A percentile compares a stretch with the other conserved stretches of the same genome.
Conservation (phyloP, 192 early-diverging fungal species). For the Allomyces arbusculus region DNA sequence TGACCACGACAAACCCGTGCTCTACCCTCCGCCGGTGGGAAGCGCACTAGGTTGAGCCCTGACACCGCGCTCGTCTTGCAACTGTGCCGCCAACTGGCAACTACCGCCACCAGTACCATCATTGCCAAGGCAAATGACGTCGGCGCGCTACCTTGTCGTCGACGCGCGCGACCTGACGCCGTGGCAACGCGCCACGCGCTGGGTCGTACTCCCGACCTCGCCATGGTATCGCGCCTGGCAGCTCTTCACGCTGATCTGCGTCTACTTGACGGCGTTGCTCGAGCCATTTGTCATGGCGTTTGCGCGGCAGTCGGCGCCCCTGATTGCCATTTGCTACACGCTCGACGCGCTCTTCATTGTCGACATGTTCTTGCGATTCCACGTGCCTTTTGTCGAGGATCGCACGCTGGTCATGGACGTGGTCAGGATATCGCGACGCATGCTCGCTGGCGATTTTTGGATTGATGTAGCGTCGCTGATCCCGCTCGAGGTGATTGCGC, state of each 20-base stretch:
- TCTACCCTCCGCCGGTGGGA: too few species aligned
- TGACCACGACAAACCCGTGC: too few species aligned
- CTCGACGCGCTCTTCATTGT: neutral
- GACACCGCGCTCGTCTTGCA: too few species aligned
- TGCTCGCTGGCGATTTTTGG: neutral
- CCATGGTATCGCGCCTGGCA: too few species aligned
- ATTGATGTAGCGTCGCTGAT: neutral
- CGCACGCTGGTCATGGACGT: neutral
- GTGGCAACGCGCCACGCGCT: too few species aligned
- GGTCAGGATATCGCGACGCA: neutral
- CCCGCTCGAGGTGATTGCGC: neutral
- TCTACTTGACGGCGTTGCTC: neutral
- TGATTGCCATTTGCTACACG: neutral
- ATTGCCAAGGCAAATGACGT: too few species aligned
- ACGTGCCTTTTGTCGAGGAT: neutral
- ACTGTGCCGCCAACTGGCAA: too few species aligned
- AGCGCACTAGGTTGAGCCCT: too few species aligned
- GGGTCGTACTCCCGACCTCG: too few species aligned
- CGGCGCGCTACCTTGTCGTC: too few species aligned
- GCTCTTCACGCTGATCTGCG: neutral
- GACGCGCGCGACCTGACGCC: too few species aligned
- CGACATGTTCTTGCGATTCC: neutral
- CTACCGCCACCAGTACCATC: too few species aligned
- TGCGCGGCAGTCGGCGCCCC: neutral
- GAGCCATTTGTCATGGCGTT: neutral